Base-by-base conservation (phyloP, 164 flowering plant genomes). In the Aristolochia contorta region DNA sequence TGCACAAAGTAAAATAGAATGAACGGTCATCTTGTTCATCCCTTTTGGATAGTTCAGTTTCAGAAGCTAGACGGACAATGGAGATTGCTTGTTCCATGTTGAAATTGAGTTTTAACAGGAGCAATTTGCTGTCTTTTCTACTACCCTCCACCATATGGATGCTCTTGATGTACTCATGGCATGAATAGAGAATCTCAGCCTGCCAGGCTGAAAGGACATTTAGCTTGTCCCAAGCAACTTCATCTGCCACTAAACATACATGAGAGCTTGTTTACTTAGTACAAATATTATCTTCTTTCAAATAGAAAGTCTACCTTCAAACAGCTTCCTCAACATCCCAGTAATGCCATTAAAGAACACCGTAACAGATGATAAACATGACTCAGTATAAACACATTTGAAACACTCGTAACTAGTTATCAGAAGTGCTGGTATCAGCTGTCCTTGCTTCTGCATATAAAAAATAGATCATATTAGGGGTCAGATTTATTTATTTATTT, bases 81-180 rank as follows among this genome's bases (percentile, higher is more conserved):
- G 71, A 73, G 57, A 77, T 48, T 13, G 57, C 68, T 70, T 85
- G 84, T 54, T 85, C 96, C 60, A 92, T 71, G 65, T 73, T 77
- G 66, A 80, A 79, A 12, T 77, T 80, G 71, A 92, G 89, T 75
- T 85, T 89, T 65, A 69, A 59, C n/a, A 70, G 83, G 61, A 78
- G 66, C 61, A 82, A 60, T 72, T 80, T 82, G 45, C 64, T 59
- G 23, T 70, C 61, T 27, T 77, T 66, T 66, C 60, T 81, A 63
- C 76, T 83, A 37, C 67, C 69, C 54, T 71, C 78, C 62, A 80
- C 51, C 18, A 68, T 64, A 80, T 79, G 82, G 61, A 89, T 73
- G 49, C 77, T 75, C 69, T 72, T 65, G 41, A 78, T 68, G 71
- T 84, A 83, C 50, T 83, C 77, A 63, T 65, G 74, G 20, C 67